A percentile compares a stretch with the other conserved stretches of the same genome.
These are phyloP conservation scores for Nitzschia inconspicua DNA, from an alignment of 108 stramenopile genomes.

Conservation along the genomic window DNA sequence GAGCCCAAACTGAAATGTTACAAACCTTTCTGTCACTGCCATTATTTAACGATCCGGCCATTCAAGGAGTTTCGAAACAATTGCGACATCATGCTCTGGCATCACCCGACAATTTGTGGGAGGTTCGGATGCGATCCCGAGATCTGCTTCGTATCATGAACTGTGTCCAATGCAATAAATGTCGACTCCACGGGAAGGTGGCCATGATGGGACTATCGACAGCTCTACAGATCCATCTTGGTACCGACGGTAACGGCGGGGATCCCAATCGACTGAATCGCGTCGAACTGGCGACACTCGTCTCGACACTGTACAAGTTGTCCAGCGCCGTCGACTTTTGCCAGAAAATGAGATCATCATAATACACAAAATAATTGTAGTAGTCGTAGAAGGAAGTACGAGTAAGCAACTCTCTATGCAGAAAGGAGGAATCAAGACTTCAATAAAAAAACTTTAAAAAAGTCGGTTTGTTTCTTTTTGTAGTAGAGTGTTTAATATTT, in stretches of 20 bases:
- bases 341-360: constrained; percentile 40
- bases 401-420: no score
- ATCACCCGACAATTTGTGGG: constrained; percentile 57
- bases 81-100: constrained; percentile 61
- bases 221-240: constrained; percentile 77
- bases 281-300: constrained; percentile 82
- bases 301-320: constrained; percentile 79
- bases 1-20: constrained; percentile 26
- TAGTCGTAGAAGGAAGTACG: no score
- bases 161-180: constrained; percentile 98
- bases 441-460: no score
- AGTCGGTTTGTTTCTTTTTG: no score
- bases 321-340: constrained; percentile 80
- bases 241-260: constrained; percentile 57
- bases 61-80: constrained; percentile 52
- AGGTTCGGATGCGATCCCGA: constrained; percentile 81
- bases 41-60: constrained; percentile 50
- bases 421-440: no score
- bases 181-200: constrained; percentile 90
- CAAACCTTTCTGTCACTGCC: constrained; percentile 48
- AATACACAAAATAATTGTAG: background rate
- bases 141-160: constrained; percentile 94
- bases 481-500: no score
- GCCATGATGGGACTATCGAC: constrained; percentile 88
- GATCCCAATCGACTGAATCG: constrained; percentile 68